A percentile compares a stretch with the other conserved stretches of the same genome.
phyloP scores from a whole-genome alignment of 139 green algal genomes.

The Chlorella sp. region DNA sequence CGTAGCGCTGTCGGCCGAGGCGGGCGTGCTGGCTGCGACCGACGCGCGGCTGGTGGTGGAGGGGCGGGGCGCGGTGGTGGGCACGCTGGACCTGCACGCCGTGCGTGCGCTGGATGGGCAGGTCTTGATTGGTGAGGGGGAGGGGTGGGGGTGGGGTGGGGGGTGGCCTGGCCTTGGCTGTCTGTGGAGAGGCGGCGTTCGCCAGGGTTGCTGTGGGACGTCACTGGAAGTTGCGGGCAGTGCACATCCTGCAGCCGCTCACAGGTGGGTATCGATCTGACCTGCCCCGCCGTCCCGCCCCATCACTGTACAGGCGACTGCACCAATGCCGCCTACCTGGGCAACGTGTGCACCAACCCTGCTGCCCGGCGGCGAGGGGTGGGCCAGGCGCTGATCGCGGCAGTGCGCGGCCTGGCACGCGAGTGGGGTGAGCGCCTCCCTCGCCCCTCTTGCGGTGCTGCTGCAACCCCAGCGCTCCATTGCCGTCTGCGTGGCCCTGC shows the following conservation, averaged over 20 bases:
- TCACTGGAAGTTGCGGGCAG: too few relatives aligned
- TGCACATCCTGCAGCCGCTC: too few relatives aligned
- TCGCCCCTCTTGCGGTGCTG: not conserved
- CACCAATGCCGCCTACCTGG: slow-evolving; percentile 50
- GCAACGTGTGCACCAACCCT: slow-evolving; percentile 50
- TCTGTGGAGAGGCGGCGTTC: too few relatives aligned
- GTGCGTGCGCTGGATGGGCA: slow-evolving; percentile 41
- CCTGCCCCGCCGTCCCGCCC: too few relatives aligned
- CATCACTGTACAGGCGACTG: slow-evolving; percentile 27
- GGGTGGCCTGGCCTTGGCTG: too few relatives aligned
- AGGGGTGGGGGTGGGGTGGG: too few relatives aligned
- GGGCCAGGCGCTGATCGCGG: slow-evolving; percentile 31
- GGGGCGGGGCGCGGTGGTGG: slow-evolving; percentile 25
- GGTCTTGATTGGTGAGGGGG: slow-evolving; percentile 48
- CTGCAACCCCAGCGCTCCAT: too few relatives aligned
- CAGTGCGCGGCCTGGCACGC: slow-evolving; percentile 21
- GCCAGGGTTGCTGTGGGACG: too few relatives aligned
- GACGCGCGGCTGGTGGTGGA: slow-evolving; percentile 5
- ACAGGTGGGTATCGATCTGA: too few relatives aligned
- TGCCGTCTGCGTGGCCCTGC: too few relatives aligned
- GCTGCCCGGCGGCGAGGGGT: slow-evolving; percentile 42
- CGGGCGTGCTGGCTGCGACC: not conserved
- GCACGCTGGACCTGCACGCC: slow-evolving; percentile 51
- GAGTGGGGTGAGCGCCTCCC: slow-evolving; percentile 31
- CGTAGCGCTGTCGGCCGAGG: slow-evolving; percentile 13